Evolutionary conservation across 345 rosid species (phyloP).

Genomic region (Gossypium turneri): DNA sequence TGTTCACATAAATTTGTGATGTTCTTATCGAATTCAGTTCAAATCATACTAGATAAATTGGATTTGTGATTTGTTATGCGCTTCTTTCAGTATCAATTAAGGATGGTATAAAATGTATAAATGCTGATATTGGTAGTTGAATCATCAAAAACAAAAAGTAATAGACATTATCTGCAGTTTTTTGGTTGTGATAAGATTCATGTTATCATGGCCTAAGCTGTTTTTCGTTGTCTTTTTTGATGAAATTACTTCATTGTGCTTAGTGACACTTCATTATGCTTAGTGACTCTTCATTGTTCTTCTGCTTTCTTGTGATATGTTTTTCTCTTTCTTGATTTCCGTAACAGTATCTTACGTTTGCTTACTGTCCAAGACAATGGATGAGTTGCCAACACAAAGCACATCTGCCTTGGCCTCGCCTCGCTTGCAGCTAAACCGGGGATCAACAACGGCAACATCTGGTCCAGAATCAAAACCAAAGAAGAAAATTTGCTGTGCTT

Average conservation of each 20-base stretch:
- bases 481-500: constrained; percentile 92
- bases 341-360: background rate
- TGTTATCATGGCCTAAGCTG: background rate
- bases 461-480: constrained; percentile 58
- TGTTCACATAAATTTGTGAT: too few species aligned
- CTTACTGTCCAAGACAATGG: constrained; percentile 34
- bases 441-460: constrained; percentile 19
- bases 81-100: background rate
- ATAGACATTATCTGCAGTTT: background rate
- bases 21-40: background rate
- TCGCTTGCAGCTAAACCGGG: constrained; percentile 39
- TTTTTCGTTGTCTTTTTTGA: background rate
- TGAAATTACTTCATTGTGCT: background rate
- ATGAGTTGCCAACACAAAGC: constrained; percentile 41
- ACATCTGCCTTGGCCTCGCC: constrained; percentile 40
- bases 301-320: background rate
- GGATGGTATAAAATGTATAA: background rate
- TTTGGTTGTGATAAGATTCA: background rate
- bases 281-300: background rate
- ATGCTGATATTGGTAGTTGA: background rate
- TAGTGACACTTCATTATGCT: background rate
- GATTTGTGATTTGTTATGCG: background rate
- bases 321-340: background rate
- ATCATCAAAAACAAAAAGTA: too few species aligned
- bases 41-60: background rate